phyloP scores from a whole-genome alignment of 176 grass and related monocot genomes.

The Eleusine indica region DNA sequence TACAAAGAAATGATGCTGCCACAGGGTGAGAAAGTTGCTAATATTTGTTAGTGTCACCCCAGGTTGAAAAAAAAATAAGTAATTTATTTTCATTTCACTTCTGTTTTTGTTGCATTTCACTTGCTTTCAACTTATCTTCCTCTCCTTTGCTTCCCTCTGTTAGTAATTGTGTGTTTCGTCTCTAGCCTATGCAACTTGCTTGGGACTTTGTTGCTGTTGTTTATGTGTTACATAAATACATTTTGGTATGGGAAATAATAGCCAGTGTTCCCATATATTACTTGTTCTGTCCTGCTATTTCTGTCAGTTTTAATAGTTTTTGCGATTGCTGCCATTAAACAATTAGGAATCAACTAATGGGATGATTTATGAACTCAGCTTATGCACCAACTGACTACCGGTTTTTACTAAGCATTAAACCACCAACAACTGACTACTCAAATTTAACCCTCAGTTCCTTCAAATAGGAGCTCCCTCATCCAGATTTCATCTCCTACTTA shows the following conservation, averaged over 20 bases:
- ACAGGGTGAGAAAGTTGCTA: not conserved
- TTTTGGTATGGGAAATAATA: not conserved
- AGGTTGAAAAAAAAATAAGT: not conserved
- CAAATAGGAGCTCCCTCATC: too few species aligned
- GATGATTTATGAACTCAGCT: not conserved
- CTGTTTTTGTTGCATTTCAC: not conserved
- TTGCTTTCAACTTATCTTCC: not conserved
- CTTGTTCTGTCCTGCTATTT: not conserved
- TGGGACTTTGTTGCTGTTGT: not conserved
- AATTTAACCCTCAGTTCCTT: not conserved
- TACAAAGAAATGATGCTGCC: not conserved
- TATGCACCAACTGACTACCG: not conserved
- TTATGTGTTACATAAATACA: not conserved
- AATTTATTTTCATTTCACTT: not conserved
- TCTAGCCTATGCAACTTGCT: not conserved
- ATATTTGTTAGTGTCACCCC: not conserved
- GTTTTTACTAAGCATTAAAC: not conserved
- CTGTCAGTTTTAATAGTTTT: not conserved
- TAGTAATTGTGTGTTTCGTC: not conserved
- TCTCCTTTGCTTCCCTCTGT: not conserved
- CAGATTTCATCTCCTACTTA: not conserved
- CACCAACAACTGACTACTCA: not conserved
- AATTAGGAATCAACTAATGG: not conserved
- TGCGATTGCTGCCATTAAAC: conserved; percentile 7
- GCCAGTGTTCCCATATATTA: not conserved